Conservation (phyloP, 345 rosid species). For the Anastatica hierochuntica region DNA sequence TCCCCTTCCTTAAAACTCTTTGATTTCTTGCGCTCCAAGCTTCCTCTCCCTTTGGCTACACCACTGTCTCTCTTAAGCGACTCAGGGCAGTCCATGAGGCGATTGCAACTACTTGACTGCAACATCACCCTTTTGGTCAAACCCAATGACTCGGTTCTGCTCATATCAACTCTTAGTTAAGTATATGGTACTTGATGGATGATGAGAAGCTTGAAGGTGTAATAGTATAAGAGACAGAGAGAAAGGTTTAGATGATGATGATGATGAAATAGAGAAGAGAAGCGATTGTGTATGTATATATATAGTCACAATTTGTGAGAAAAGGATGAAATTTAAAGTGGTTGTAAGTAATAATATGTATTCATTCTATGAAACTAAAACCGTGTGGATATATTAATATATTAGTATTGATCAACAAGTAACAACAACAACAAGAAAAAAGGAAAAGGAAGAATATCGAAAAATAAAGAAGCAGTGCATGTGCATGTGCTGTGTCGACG, state of each 20-base stretch:
- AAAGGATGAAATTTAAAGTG: neutral
- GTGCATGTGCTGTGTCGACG: conserved; percentile 17
- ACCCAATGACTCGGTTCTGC: conserved; percentile 14
- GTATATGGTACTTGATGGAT: too few relatives aligned
- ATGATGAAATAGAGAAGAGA: conserved; percentile 11
- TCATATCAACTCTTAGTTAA: conserved; percentile 3
- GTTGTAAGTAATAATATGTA: neutral
- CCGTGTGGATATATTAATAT: conserved; percentile 14
- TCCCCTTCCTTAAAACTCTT: conserved; percentile 26
- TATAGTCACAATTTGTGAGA: neutral
- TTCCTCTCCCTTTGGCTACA: conserved; percentile 10
- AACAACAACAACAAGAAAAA: too few relatives aligned
- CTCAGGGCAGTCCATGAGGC: conserved; percentile 15
- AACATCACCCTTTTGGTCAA: conserved; percentile 18
- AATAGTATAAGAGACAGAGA: neutral
- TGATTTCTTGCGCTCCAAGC: conserved; percentile 27
- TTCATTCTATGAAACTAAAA: conserved; percentile 15
- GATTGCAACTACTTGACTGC: conserved; percentile 14
- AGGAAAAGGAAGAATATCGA: neutral
- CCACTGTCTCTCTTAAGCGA: conserved; percentile 14
- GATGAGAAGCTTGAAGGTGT: too few relatives aligned
- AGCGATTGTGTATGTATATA: conserved; percentile 10
- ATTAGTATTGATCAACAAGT: neutral
- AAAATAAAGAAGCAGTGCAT: conserved; percentile 15
- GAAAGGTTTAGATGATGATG: neutral